These are phyloP conservation scores for Conticribra weissflogii DNA, from an alignment of 108 stramenopile species.

Conservation along the genomic window DNA sequence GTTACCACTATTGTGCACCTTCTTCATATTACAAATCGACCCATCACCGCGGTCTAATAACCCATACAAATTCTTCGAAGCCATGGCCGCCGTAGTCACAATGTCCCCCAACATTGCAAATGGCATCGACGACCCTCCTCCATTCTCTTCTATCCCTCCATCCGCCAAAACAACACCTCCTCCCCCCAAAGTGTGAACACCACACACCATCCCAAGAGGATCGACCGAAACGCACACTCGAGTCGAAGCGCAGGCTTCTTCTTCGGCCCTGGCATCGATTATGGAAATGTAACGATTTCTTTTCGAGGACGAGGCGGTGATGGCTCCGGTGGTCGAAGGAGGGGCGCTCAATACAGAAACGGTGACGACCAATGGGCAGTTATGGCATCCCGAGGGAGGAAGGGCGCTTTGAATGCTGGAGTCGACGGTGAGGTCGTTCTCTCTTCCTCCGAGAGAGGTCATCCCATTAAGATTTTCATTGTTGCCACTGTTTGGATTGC, in stretches of 20 bases:
- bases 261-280: constrained; percentile 69
- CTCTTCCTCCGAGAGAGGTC: background rate
- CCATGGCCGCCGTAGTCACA: constrained; percentile 33
- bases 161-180: constrained; percentile 30
- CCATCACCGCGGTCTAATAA: constrained; percentile 20
- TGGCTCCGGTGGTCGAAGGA: constrained; percentile 11
- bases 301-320: constrained; percentile 5
- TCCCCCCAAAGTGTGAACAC: constrained; percentile 58
- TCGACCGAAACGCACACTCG: constrained; percentile 68
- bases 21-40: background rate
- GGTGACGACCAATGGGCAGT: constrained; percentile 65
- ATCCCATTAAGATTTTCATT: no score
- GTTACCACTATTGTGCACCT: background rate
- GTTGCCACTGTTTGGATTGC: constrained; percentile 15
- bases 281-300: constrained; percentile 43
- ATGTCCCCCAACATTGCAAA: constrained; percentile 47
- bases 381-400: constrained; percentile 47
- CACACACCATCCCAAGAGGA: constrained; percentile 52
- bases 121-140: constrained; percentile 35
- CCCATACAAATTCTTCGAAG: constrained; percentile 36
- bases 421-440: constrained; percentile 56
- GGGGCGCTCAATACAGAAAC: constrained; percentile 51
- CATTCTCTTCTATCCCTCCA: constrained; percentile 5
- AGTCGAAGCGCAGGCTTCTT: constrained; percentile 68
- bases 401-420: constrained; percentile 55